phyloP scores from a whole-genome alignment of 2,329 filamentous ascomycete genomes.

The Sporothrix brunneoviolacea region DNA sequence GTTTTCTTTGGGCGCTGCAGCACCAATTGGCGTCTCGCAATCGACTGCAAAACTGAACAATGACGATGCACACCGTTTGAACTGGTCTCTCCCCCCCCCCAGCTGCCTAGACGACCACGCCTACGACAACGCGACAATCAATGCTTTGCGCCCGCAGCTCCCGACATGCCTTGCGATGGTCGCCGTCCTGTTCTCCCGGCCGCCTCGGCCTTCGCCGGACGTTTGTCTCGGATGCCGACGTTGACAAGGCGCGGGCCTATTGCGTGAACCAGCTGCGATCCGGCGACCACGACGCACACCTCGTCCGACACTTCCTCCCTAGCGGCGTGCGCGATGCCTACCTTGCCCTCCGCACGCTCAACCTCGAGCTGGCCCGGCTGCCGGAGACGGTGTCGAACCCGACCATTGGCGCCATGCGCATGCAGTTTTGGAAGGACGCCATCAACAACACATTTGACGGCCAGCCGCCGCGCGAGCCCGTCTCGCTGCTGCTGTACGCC shows the following conservation, averaged over 20 bases:
- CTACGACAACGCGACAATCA: background rate
- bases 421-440: conserved; percentile 92
- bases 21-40: too few relatives aligned
- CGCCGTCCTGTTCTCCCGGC: conserved; percentile 1
- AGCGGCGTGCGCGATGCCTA: conserved; percentile 71
- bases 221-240: conserved; percentile 44
- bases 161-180: conserved; percentile 33
- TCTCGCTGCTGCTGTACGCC: conserved; percentile 74
- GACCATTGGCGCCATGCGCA: conserved; percentile 79
- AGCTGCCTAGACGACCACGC: too few relatives aligned
- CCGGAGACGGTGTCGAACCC: conserved; percentile 84
- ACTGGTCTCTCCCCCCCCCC: too few relatives aligned
- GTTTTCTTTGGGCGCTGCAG: too few relatives aligned
- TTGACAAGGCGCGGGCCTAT: conserved; percentile 47
- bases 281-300: conserved; percentile 82
- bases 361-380: conserved; percentile 83
- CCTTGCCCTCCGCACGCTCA: conserved; percentile 83
- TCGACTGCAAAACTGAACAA: too few relatives aligned
- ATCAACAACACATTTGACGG: conserved; percentile 67
- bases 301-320: conserved; percentile 80
- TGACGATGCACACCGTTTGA: too few relatives aligned
- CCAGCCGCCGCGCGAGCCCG: conserved; percentile 79
- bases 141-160: conserved; percentile 35
- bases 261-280: conserved; percentile 46
- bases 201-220: conserved; percentile 27